phyloP scores from a whole-genome alignment of 257 asterid genomes.

The Solanum pimpinellifolium region DNA sequence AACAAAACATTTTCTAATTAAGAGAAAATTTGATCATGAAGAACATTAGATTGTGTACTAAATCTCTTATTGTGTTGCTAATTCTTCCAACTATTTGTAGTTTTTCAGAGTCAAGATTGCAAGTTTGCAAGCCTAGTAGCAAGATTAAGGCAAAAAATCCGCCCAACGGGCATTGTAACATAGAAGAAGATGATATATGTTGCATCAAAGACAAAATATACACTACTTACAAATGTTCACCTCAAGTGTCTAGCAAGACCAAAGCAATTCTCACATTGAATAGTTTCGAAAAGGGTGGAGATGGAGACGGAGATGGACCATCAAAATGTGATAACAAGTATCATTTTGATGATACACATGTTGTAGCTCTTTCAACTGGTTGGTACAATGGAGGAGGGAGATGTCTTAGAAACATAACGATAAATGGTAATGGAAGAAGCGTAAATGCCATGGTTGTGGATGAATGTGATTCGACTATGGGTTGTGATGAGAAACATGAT shows the following conservation, averaged over 20 bases:
- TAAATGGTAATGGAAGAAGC: conserved; percentile 28
- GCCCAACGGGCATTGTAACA: conserved; percentile 27
- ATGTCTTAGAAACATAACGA: conserved; percentile 16
- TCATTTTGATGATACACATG: conserved; percentile 23
- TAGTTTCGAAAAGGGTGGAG: conserved; percentile 28
- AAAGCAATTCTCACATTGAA: conserved; percentile 29
- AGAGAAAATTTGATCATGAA: neutral
- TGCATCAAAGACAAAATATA: conserved; percentile 21
- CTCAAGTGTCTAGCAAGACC: conserved; percentile 6
- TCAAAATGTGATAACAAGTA: conserved; percentile 31
- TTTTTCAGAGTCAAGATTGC: neutral
- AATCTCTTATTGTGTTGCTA: neutral
- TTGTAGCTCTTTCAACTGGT: conserved; percentile 37
- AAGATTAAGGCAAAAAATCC: conserved; percentile 27
- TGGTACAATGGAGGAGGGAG: conserved; percentile 31
- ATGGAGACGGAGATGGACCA: conserved; percentile 21
- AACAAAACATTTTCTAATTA: neutral
- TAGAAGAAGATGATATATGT: conserved; percentile 27
- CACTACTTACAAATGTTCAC: conserved; percentile 26
- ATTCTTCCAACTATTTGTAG: neutral
- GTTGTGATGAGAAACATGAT: conserved; percentile 10
- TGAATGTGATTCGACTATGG: conserved; percentile 19
- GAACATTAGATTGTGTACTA: neutral
- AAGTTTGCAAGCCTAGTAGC: conserved; percentile 23
- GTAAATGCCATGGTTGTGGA: conserved; percentile 35